phyloP scores from a whole-genome alignment of 768 basidiomycete species.

The Calocybe indica region DNA sequence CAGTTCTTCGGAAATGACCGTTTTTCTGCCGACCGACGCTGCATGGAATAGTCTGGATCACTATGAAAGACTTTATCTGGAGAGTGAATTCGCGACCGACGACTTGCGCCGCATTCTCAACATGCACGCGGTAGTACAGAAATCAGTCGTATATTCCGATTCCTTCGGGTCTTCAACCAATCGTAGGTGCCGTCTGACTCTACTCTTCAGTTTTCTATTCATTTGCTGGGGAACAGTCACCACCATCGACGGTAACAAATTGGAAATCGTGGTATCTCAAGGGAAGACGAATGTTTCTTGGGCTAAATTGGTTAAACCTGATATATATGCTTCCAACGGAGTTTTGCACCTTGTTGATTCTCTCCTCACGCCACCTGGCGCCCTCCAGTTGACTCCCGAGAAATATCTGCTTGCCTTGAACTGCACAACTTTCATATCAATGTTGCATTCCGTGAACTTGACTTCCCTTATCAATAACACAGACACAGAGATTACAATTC shows the following conservation, averaged over 20 bases:
- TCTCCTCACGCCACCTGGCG: conserved; percentile 71
- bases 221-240: conserved; percentile 44
- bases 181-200: conserved; percentile 34
- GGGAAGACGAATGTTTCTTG: conserved; percentile 51
- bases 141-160: conserved; percentile 62
- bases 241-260: conserved; percentile 58
- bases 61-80: conserved; percentile 81
- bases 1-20: conserved; percentile 65
- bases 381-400: conserved; percentile 83
- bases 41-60: conserved; percentile 78
- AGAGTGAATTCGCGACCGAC: conserved; percentile 79
- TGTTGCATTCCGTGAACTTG: conserved; percentile 81
- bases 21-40: conserved; percentile 83
- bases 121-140: conserved; percentile 63
- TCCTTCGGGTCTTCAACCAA: conserved; percentile 46
- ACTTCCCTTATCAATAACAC: conserved; percentile 65
- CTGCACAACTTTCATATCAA: conserved; percentile 84
- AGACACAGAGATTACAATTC: conserved; percentile 72
- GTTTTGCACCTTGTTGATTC: conserved; percentile 87
- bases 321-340: conserved; percentile 92
- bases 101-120: conserved; percentile 76
- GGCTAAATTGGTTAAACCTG: conserved; percentile 61
- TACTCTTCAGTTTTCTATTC: neutral
- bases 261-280: conserved; percentile 52
- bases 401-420: conserved; percentile 91